These are phyloP conservation scores for Austropuccinia psidii DNA, from an alignment of 1,284 basidiomycete genomes.

Conservation along the genomic window DNA sequence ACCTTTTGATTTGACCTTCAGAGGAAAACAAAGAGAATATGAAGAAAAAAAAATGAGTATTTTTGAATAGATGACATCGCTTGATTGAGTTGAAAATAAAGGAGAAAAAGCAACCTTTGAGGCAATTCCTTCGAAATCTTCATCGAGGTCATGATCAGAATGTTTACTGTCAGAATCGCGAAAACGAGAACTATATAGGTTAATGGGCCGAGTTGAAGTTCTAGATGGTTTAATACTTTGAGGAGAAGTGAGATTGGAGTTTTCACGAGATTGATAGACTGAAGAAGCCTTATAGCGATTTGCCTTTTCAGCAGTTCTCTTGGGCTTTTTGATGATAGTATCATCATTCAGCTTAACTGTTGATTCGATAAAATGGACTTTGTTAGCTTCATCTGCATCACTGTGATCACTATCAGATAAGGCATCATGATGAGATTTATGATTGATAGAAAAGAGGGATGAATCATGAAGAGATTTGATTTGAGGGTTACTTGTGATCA, in stretches of 20 bases:
- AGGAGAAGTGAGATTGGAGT: background rate
- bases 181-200: background rate
- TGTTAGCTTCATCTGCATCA: too few species aligned
- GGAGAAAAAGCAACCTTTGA: background rate
- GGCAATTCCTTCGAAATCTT: background rate
- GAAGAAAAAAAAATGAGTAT: too few species aligned
- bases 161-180: background rate
- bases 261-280: background rate
- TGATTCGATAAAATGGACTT: too few species aligned
- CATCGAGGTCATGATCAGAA: slow-evolving; percentile 5
- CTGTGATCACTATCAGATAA: too few species aligned
- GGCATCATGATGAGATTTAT: too few species aligned
- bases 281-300: background rate
- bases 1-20: background rate
- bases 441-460: too few species aligned
- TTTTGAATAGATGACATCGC: too few species aligned
- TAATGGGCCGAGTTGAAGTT: background rate
- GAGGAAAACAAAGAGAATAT: background rate
- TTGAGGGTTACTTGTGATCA: too few species aligned
- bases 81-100: background rate
- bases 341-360: too few species aligned
- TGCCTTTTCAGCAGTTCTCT: too few species aligned
- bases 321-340: too few species aligned
- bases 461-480: too few species aligned
- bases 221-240: background rate